Conservation (phyloP, 768 basidiomycete genomes). For the Tremella mesenterica region DNA sequence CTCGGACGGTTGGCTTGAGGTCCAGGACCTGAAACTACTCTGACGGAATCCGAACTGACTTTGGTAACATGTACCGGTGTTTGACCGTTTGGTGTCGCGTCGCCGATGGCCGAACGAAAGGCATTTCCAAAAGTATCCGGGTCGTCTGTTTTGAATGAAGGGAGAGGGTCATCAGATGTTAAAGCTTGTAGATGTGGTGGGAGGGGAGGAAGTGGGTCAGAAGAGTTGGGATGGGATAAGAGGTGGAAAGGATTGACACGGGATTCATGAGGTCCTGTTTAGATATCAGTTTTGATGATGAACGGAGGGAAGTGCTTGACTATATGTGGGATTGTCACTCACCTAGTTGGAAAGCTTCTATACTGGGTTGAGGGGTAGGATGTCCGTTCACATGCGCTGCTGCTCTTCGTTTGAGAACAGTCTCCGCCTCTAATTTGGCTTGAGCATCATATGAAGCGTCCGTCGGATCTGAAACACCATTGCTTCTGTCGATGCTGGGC, state of each 20-base stretch:
- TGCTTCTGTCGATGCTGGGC: too few relatives aligned
- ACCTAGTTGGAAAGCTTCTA: not conserved
- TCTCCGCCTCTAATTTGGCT: not conserved
- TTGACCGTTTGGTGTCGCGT: conserved; percentile 2
- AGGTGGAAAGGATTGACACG: conserved; percentile 41
- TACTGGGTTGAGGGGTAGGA: not conserved
- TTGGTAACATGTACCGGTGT: conserved; percentile 37
- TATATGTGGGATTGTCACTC: not conserved
- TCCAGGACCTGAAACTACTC: conserved; percentile 10
- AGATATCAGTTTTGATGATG: not conserved
- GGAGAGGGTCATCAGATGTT: conserved; percentile 17
- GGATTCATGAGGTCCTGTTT: conserved; percentile 17
- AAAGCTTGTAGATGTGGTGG: conserved; percentile 24
- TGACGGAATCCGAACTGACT: conserved; percentile 33
- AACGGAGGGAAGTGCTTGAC: not conserved
- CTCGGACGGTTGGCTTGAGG: conserved; percentile 1
- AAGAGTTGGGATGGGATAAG: conserved; percentile 25
- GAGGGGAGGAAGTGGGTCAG: conserved; percentile 19
- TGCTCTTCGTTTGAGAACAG: not conserved
- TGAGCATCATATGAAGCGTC: not conserved
- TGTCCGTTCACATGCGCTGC: too few relatives aligned
- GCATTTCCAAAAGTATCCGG: conserved; percentile 19
- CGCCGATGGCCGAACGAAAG: conserved; percentile 1
- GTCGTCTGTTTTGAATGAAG: not conserved
- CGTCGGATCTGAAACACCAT: not conserved